These are phyloP conservation scores for Mycena olivaceomarginata DNA, from an alignment of 768 basidiomycete species.

Conservation along the genomic window DNA sequence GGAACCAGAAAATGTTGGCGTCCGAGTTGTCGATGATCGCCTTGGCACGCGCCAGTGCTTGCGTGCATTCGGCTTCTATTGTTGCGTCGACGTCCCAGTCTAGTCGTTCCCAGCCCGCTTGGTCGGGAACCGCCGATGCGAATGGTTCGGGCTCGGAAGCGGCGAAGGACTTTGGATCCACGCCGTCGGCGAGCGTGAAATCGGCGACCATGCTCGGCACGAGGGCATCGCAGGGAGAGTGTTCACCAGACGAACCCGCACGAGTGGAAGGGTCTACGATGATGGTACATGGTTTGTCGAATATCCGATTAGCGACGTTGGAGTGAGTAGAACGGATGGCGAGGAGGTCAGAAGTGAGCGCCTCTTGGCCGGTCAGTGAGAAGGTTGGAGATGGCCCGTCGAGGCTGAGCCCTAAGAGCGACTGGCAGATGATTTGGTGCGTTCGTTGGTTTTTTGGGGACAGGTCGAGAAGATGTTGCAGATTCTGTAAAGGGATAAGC, in stretches of 20 bases:
- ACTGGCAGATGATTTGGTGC: conserved; percentile 80
- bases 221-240: conserved; percentile 92
- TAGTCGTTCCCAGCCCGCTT: conserved; percentile 73
- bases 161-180: conserved; percentile 63
- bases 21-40: conserved; percentile 87
- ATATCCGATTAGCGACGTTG: conserved; percentile 88
- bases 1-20: conserved; percentile 88
- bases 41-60: conserved; percentile 75
- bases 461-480: conserved; percentile 79
- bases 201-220: conserved; percentile 92
- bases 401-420: conserved; percentile 87
- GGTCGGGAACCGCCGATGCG: conserved; percentile 30
- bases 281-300: conserved; percentile 90
- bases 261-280: conserved; percentile 91
- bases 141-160: conserved; percentile 57
- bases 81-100: conserved; percentile 85
- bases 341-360: conserved; percentile 84
- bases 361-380: conserved; percentile 54
- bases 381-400: conserved; percentile 80
- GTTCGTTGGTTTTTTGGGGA: conserved; percentile 78
- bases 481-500: conserved; percentile 70
- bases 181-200: conserved; percentile 83
- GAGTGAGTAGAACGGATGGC: conserved; percentile 78
- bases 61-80: conserved; percentile 72
- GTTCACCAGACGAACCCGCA: conserved; percentile 93